These are phyloP conservation scores for Aspergillus hancockii DNA, from an alignment of 495 filamentous ascomycete species.

Conservation along the genomic window DNA sequence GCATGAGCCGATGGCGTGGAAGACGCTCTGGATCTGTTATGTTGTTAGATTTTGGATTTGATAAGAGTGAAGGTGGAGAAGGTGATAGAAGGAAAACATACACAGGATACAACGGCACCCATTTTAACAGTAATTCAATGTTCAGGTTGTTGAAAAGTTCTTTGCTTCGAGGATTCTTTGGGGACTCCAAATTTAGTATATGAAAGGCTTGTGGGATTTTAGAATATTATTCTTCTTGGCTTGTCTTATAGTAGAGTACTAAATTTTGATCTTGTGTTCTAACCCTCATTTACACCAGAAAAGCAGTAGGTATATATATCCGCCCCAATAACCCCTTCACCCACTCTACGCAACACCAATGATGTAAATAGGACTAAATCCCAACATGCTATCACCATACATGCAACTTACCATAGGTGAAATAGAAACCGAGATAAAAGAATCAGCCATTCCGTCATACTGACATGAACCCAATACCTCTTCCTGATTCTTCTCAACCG, in stretches of 20 bases:
- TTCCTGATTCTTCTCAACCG: background rate
- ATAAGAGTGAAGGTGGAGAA: background rate
- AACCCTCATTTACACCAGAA: background rate
- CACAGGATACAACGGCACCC: constrained; percentile 95
- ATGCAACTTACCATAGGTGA: background rate
- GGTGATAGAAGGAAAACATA: constrained; percentile 56
- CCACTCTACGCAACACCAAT: background rate
- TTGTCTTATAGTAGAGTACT: background rate
- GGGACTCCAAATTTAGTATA: too few relatives aligned
- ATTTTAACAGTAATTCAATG: constrained; percentile 54
- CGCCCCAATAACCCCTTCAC: background rate
- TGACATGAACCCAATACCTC: background rate
- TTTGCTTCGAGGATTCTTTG: too few relatives aligned
- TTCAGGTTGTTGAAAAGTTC: constrained; percentile 7
- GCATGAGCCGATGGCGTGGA: constrained; percentile 79
- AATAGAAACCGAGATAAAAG: background rate
- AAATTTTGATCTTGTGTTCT: background rate
- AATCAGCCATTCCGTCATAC: background rate
- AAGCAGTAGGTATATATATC: background rate
- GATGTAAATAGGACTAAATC: background rate
- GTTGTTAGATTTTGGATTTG: constrained; percentile 19
- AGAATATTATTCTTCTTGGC: background rate
- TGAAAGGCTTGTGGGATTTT: too few relatives aligned
- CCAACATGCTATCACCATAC: background rate
- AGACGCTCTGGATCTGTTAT: constrained; percentile 70